Evolutionary conservation across 805 yeast species (phyloP).

Genomic region (Yueomyces sp.): DNA sequence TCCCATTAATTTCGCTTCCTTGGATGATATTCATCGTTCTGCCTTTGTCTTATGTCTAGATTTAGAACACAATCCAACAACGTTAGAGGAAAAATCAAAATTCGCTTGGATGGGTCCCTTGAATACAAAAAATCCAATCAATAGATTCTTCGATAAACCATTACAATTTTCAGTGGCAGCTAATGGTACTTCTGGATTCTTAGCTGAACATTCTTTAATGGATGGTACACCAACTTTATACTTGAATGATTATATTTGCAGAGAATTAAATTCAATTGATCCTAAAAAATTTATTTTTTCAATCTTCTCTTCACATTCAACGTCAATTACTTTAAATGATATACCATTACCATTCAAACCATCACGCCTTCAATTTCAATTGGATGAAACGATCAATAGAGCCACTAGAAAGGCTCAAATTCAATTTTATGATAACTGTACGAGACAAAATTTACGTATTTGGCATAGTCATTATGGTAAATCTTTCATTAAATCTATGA

Average conservation of each 20-base stretch:
- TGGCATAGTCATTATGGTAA: constrained; percentile 82
- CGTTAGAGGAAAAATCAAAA: constrained; percentile 72
- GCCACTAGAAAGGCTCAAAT: constrained; percentile 31
- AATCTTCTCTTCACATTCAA: neutral
- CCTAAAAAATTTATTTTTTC: constrained; percentile 13
- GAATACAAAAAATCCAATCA: constrained; percentile 42
- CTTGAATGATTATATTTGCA: constrained; percentile 63
- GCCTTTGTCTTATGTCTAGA: constrained; percentile 78
- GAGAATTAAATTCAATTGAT: constrained; percentile 38
- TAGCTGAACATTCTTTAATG: constrained; percentile 96
- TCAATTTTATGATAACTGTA: constrained; percentile 40
- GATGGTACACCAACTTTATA: constrained; percentile 94
- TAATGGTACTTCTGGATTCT: constrained; percentile 81
- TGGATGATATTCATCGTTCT: constrained; percentile 59
- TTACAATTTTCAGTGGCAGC: constrained; percentile 68
- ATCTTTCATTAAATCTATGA: constrained; percentile 67
- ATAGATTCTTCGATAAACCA: constrained; percentile 88
- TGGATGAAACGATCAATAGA: constrained; percentile 33
- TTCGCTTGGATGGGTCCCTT: constrained; percentile 77
- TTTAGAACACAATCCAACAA: constrained; percentile 44
- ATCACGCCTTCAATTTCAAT: constrained; percentile 25
- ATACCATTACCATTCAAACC: constrained; percentile 41
- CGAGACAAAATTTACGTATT: constrained; percentile 59
- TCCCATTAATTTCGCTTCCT: constrained; percentile 46
- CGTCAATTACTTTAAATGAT: neutral